Evolutionary conservation across 768 basidiomycete species (phyloP), one percentile per base, ranked within the genome.

Genomic region (Lactifluus hygrophoroides): DNA sequence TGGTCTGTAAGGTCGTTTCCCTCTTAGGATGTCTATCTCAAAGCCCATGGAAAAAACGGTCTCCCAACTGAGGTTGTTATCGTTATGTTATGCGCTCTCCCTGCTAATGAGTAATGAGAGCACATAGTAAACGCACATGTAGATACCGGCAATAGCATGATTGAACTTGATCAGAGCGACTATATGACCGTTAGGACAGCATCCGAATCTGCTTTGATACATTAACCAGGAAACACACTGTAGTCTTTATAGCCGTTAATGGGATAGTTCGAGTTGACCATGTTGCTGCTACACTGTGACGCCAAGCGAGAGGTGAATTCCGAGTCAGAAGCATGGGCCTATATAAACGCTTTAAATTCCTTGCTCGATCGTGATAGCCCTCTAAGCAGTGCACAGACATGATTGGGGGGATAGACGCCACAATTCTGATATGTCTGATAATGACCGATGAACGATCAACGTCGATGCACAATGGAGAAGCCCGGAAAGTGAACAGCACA

Each of bases 261-360:
- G 5, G 53, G 42, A 28, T 59, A 23, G 3, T 54, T 34, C 52
- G 46, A 59, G 53, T 55, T 38, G 38, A 55, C 53, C 58, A 59
- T 59, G n/a, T 44, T 38, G 58, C 16, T 44, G 21, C 19, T 34
- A n/a, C n/a, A n/a, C n/a, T n/a, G n/a, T n/a, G n/a, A 43, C 42
- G 21, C 13, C 19, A 21, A 23, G 42, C 11, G 42, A n/a, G 1
- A 10, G 5, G n/a, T n/a, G n/a, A n/a, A n/a, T n/a, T n/a, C n/a
- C n/a, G n/a, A n/a, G n/a, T n/a, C 17, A 40, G 17, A 17, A n/a
- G 19, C 0, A 16, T 9, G 40, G n/a, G 19, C 6, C 5, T 3
- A 5, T 19, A n/a, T n/a, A 40, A 19, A 19, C 5, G 16, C 4
- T 8, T 8, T n/a, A n/a, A n/a, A n/a, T n/a, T n/a, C n/a, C n/a